Evolutionary conservation across 768 basidiomycete species (phyloP).

Genomic region (Leccinum obscurum): DNA sequence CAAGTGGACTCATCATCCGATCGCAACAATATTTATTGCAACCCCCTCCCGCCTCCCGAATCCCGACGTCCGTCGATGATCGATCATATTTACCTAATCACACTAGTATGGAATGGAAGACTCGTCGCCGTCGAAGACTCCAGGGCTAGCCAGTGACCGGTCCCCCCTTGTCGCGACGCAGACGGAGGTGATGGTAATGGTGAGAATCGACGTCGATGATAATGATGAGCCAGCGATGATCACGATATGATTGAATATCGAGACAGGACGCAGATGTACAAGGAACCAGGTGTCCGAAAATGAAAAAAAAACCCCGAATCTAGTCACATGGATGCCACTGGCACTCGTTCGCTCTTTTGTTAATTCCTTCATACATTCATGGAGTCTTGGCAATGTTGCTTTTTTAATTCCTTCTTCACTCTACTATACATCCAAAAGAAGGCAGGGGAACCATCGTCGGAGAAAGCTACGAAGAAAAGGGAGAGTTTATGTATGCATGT

Average conservation of each 20-base stretch:
- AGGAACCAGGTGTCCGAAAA: too few relatives aligned
- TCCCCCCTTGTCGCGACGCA: too few relatives aligned
- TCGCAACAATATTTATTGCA: too few relatives aligned
- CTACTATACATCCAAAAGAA: background rate
- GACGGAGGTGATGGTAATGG: background rate
- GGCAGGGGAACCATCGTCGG: background rate
- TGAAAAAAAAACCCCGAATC: too few relatives aligned
- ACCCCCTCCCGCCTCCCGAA: background rate
- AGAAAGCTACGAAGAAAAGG: background rate
- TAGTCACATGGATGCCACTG: too few relatives aligned
- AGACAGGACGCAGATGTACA: background rate
- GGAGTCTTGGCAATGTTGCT: background rate
- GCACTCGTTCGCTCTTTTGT: background rate
- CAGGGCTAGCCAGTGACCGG: too few relatives aligned
- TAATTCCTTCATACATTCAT: background rate
- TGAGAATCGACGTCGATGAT: background rate
- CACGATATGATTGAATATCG: background rate
- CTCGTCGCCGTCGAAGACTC: background rate
- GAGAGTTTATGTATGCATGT: background rate
- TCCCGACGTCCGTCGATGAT: background rate
- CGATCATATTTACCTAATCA: background rate
- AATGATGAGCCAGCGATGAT: background rate
- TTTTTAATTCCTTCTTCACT: background rate
- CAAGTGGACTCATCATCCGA: too few relatives aligned
- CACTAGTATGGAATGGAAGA: background rate